A percentile compares a stretch with the other conserved stretches of the same genome.
These are phyloP conservation scores for Phytophthora sansomeana DNA, from an alignment of 352 stramenopile genomes.

Conservation along the genomic window DNA sequence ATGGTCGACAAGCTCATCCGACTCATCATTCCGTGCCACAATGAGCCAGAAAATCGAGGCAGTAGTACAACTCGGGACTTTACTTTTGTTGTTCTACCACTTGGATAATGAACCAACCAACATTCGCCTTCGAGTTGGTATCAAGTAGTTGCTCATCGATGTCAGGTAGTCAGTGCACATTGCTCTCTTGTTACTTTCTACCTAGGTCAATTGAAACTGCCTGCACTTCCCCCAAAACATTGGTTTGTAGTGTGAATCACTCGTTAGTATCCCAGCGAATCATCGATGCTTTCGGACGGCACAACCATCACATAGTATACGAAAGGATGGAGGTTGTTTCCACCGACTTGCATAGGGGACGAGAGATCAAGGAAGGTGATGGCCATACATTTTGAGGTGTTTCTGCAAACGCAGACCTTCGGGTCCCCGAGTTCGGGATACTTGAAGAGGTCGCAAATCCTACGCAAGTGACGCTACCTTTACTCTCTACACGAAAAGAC, in stretches of 20 bases:
- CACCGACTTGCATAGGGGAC: neutral
- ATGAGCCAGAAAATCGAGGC: neutral
- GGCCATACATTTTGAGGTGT: too few species aligned
- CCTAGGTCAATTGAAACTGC: neutral
- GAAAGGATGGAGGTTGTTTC: neutral
- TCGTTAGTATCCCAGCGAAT: neutral
- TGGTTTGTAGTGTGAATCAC: neutral
- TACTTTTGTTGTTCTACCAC: neutral
- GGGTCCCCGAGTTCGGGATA: neutral
- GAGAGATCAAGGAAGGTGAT: neutral
- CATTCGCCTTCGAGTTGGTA: too few species aligned
- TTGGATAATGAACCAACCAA: neutral
- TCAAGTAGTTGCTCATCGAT: neutral
- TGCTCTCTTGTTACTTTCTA: neutral
- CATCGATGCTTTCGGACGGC: too few species aligned
- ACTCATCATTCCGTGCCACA: neutral
- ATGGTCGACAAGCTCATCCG: neutral
- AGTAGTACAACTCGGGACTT: neutral
- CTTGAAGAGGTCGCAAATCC: neutral
- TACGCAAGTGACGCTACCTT: neutral
- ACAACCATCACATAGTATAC: neutral
- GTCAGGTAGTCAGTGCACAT: neutral
- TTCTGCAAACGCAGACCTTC: neutral
- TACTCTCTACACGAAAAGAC: neutral
- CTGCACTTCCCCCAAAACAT: neutral